These are phyloP conservation scores for Dendrocalamus sinicus DNA, from an alignment of 176 grass and related monocot genomes.

Conservation along the genomic window DNA sequence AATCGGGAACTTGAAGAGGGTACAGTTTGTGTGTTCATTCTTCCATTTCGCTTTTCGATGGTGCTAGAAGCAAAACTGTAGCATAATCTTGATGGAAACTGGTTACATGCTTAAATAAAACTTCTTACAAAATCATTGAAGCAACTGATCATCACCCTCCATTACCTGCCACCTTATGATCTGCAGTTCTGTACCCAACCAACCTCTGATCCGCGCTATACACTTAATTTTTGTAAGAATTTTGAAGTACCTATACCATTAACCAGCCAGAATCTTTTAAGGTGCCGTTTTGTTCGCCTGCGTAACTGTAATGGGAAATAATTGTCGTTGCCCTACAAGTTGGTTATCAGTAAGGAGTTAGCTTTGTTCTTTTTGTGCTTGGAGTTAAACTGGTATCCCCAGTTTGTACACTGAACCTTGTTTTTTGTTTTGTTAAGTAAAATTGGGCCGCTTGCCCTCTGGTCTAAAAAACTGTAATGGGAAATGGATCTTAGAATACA, in stretches of 20 bases:
- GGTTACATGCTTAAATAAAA: not conserved
- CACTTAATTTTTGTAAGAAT: not conserved
- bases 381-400: too few relatives aligned
- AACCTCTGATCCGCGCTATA: not conserved
- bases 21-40: not conserved
- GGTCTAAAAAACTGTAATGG: not conserved
- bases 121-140: not conserved
- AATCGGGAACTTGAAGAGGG: slow-evolving; percentile 1
- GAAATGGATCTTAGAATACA: not conserved
- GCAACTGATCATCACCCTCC: not conserved
- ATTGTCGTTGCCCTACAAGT: too few relatives aligned
- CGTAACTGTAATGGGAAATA: not conserved
- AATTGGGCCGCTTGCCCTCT: too few relatives aligned
- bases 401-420: too few relatives aligned
- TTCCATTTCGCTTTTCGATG: not conserved
- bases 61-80: slow-evolving; percentile 8
- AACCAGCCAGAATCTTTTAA: not conserved
- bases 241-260: not conserved
- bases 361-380: too few relatives aligned
- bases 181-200: not conserved
- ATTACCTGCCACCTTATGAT: not conserved
- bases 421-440: too few relatives aligned
- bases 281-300: not conserved
- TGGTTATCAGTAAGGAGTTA: too few relatives aligned
- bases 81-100: slow-evolving; percentile 3